Percentiles rank a stretch among this genome's conserved stretches.
These are phyloP conservation scores for Pichia nanzhaoensis DNA, from an alignment of 805 yeast genomes.

Conservation along the genomic window DNA sequence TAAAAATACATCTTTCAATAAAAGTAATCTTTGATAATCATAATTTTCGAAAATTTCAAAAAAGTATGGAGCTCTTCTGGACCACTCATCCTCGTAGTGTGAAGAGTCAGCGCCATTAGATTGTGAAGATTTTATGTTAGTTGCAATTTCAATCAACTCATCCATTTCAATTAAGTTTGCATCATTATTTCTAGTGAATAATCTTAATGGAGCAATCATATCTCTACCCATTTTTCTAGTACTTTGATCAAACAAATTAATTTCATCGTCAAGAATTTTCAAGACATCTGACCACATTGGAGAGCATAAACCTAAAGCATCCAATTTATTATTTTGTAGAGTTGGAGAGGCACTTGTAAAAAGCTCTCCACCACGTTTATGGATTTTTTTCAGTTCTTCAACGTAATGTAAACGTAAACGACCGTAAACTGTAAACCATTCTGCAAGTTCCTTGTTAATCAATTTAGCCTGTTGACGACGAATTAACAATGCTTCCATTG, in stretches of 20 bases:
- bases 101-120: slow-evolving; percentile 25
- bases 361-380: slow-evolving; percentile 31
- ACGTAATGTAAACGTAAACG: slow-evolving; percentile 42
- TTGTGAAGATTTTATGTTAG: slow-evolving; percentile 12
- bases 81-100: slow-evolving; percentile 59
- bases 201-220: slow-evolving; percentile 47
- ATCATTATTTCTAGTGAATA: slow-evolving; percentile 47
- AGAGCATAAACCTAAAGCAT: slow-evolving; percentile 39
- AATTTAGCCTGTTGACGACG: slow-evolving; percentile 49
- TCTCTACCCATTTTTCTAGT: slow-evolving; percentile 49
- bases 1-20: slow-evolving; percentile 59
- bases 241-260: slow-evolving; percentile 38
- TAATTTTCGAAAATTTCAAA: slow-evolving; percentile 69
- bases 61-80: slow-evolving; percentile 66
- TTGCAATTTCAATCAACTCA: slow-evolving; percentile 27
- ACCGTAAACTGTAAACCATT: slow-evolving; percentile 51
- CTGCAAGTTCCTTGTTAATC: slow-evolving; percentile 54
- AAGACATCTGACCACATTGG: slow-evolving; percentile 41
- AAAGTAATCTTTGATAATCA: slow-evolving; percentile 54
- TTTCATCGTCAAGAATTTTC: slow-evolving; percentile 38
- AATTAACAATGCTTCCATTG: slow-evolving; percentile 52
- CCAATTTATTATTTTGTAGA: slow-evolving; percentile 42
- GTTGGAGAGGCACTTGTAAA: slow-evolving; percentile 31
- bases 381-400: slow-evolving; percentile 37
- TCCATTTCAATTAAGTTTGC: slow-evolving; percentile 36